Conservation (phyloP, 805 yeast genomes). For the Candida saitoana region DNA sequence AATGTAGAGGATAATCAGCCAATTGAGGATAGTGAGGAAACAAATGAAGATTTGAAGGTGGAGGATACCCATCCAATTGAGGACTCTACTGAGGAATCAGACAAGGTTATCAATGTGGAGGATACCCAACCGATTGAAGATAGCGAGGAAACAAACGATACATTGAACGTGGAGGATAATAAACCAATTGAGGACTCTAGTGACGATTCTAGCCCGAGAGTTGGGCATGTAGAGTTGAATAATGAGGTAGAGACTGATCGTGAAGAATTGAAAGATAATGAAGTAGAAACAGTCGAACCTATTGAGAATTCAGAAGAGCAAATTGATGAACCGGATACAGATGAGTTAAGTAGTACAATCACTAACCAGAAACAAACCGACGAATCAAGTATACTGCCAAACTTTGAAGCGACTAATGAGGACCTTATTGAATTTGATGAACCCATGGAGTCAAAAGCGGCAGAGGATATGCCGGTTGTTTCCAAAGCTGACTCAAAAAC, state of each 20-base stretch:
- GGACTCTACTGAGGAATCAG: background rate
- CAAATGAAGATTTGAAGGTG: too few species aligned
- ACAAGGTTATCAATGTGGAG: too few species aligned
- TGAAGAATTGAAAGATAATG: background rate
- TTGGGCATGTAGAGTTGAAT: too few species aligned
- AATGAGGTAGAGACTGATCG: background rate
- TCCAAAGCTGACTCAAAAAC: too few species aligned
- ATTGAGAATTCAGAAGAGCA: background rate
- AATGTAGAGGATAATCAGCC: too few species aligned
- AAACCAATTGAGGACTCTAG: background rate
- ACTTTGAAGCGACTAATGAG: slow-evolving; percentile 3
- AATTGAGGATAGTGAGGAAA: too few species aligned
- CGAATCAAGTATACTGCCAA: background rate
- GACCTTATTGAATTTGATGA: slow-evolving; percentile 9
- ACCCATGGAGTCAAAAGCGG: background rate
- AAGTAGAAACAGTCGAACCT: background rate
- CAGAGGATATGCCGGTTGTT: background rate
- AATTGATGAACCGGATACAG: background rate
- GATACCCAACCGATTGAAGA: too few species aligned
- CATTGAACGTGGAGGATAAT: too few species aligned
- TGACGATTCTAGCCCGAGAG: too few species aligned
- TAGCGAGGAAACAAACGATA: too few species aligned
- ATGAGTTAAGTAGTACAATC: background rate
- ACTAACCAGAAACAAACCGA: background rate
- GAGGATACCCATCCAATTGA: background rate